A percentile compares a stretch with the other conserved stretches of the same genome.
Evolutionary conservation across 441 rosid genomes (phyloP).

Genomic region (Adansonia gregorii): DNA sequence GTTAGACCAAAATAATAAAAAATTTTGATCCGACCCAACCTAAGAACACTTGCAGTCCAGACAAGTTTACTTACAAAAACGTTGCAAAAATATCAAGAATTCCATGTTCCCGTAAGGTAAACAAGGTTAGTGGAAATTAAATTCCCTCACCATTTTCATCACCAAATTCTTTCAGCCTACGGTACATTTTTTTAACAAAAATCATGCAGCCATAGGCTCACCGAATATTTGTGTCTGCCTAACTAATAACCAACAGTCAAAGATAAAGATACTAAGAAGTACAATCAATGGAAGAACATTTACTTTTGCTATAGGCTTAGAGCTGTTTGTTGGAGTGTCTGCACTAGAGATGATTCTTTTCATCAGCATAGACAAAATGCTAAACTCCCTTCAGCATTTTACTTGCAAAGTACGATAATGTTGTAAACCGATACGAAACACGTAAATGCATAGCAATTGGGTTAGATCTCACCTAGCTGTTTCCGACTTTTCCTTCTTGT

Average conservation of each 20-base stretch:
- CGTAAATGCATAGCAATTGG: neutral
- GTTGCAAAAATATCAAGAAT: conserved; percentile 2
- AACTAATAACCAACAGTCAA: neutral
- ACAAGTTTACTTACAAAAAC: no score
- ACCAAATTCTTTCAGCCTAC: no score
- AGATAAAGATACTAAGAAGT: neutral
- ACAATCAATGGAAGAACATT: neutral
- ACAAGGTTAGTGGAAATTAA: neutral
- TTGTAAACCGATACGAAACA: neutral
- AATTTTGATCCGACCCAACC: neutral
- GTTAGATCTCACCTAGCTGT: conserved; percentile 10
- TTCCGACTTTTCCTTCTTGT: conserved; percentile 47
- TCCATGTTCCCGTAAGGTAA: neutral
- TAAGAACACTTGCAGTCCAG: no score
- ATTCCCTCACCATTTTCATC: neutral
- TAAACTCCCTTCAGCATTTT: neutral
- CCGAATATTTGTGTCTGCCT: neutral
- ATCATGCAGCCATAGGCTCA: neutral
- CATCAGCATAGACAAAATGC: neutral
- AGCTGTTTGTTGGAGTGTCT: neutral
- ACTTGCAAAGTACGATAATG: conserved; percentile 3
- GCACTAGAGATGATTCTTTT: neutral
- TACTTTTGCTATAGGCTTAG: neutral
- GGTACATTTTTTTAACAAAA: no score
- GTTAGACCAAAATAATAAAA: no score